Evolutionary conservation across 768 basidiomycete species (phyloP).

Genomic region (Podaxis mareebaensis): DNA sequence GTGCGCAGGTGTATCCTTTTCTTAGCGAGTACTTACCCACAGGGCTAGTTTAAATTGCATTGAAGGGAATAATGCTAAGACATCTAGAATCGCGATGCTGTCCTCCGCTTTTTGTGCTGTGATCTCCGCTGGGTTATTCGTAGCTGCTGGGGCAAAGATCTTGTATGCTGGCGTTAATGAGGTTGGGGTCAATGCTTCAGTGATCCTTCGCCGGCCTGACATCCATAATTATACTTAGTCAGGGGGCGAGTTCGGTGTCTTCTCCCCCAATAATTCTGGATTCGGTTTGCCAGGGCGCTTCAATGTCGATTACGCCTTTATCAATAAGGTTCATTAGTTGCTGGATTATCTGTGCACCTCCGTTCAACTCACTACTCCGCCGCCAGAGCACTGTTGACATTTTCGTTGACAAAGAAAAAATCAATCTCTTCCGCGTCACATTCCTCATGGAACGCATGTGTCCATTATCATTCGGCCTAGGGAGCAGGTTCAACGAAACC

Average conservation of each 20-base stretch:
- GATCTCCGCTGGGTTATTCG: background rate
- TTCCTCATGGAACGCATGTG: slow-evolving; percentile 51
- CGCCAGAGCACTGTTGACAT: slow-evolving; percentile 43
- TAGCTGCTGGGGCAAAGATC: slow-evolving; percentile 31
- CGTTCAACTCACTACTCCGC: background rate
- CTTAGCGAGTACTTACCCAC: slow-evolving; percentile 1
- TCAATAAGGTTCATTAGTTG: slow-evolving; percentile 37
- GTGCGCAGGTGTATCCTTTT: background rate
- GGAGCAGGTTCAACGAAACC: slow-evolving; percentile 45
- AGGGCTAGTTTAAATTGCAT: background rate
- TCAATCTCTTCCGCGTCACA: slow-evolving; percentile 50
- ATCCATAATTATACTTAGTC: slow-evolving; percentile 29
- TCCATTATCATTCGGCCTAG: slow-evolving; percentile 39
- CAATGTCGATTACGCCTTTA: slow-evolving; percentile 45
- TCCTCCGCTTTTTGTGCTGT: background rate
- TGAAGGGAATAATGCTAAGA: background rate
- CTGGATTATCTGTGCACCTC: background rate
- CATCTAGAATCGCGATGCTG: background rate
- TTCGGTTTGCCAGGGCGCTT: slow-evolving; percentile 46
- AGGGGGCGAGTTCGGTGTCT: slow-evolving; percentile 48
- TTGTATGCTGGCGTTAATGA: slow-evolving; percentile 48
- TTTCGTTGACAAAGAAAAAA: slow-evolving; percentile 48
- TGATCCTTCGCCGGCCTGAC: background rate
- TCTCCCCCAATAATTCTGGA: slow-evolving; percentile 33
- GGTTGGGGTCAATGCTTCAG: slow-evolving; percentile 23